phyloP scores from a whole-genome alignment of 176 grass and related monocot genomes.

The Rhynchospora tenuis region DNA sequence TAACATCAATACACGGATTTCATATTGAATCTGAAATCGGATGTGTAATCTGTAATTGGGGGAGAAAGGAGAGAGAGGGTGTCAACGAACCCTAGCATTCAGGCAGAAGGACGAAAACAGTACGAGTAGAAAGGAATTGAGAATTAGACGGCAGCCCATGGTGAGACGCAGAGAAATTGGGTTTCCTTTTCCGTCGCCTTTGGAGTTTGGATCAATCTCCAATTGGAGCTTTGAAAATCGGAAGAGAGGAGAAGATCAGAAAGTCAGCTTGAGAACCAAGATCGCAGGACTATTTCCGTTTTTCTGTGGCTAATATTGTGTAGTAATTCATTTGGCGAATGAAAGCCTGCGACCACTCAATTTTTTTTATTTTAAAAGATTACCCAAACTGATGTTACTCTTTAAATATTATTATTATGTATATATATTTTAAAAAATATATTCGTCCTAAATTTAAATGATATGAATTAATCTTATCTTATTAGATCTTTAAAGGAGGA shows the following conservation, averaged over 20 bases:
- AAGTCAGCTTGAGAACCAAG: neutral
- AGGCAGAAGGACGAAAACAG: constrained; percentile 16
- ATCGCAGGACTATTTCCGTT: neutral
- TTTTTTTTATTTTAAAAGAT: too few species aligned
- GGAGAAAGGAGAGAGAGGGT: neutral
- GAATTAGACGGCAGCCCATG: constrained; percentile 1
- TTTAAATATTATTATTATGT: too few species aligned
- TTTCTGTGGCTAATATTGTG: constrained; percentile 4
- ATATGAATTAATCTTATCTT: too few species aligned
- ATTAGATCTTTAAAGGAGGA: too few species aligned
- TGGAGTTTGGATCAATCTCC: neutral
- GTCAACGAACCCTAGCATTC: neutral
- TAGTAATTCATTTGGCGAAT: neutral
- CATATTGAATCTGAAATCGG: neutral
- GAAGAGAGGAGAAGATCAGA: constrained; percentile 14
- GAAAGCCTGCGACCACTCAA: neutral
- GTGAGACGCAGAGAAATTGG: neutral
- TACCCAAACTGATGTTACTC: too few species aligned
- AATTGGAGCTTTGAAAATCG: constrained; percentile 4
- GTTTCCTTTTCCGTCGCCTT: neutral
- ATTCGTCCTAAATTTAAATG: too few species aligned
- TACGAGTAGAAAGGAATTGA: constrained; percentile 9
- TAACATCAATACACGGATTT: neutral
- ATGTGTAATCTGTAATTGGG: neutral
- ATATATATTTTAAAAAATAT: too few species aligned